Base-by-base conservation (phyloP, 495 filamentous ascomycete genomes). In the Lasiosphaeriaceae sp. region DNA sequence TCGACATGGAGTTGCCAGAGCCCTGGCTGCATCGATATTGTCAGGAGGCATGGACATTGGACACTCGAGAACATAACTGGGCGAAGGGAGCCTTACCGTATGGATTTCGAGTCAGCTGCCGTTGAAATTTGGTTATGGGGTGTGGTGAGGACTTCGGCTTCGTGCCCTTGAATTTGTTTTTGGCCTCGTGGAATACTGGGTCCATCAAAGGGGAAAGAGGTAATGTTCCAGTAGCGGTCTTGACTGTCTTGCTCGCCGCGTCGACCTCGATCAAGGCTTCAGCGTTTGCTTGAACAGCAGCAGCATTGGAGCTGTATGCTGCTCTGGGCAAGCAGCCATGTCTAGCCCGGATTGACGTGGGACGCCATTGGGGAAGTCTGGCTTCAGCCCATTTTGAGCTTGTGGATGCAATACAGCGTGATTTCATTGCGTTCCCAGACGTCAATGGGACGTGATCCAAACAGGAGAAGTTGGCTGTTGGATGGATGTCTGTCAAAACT, bases 1-100 rank as follows among this genome's bases (percentile, higher is more conserved):
- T 29, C 92, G 83, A 16, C 83, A 39, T 0, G 86, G 84, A 0
- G 82, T 83, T 16, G 86, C 88, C 7, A 96, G 80, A 11, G 86
- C 84, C 19, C 75, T 74, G 17, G 82, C 77, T 79, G 59, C 19
- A 12, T 56, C 59, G 39, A 61, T 58, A 48, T 23, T 59, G 56
- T 48, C 56, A 55, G 20, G 19, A 62, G 47, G 14, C 56, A 58
- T 34, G 62, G 21, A 65, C 37, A 71, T 34, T 11, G 26, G 8
- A 43, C 5, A 43, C 0, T 7, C 16, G 12, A 12, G 9, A n/a
- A 17, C 12, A 2, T 17, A 16, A 21, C 11, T 29, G 11, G 29
- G 12, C 11, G 20, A 14, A 41, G 19, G 12, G 45, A 22, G 19
- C 2, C 64, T 14, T 78, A 85, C 85, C 86, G 59, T 80, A 89